Evolutionary conservation across 352 stramenopile genomes (phyloP).

Genomic region (Phytophthora fragariae): DNA sequence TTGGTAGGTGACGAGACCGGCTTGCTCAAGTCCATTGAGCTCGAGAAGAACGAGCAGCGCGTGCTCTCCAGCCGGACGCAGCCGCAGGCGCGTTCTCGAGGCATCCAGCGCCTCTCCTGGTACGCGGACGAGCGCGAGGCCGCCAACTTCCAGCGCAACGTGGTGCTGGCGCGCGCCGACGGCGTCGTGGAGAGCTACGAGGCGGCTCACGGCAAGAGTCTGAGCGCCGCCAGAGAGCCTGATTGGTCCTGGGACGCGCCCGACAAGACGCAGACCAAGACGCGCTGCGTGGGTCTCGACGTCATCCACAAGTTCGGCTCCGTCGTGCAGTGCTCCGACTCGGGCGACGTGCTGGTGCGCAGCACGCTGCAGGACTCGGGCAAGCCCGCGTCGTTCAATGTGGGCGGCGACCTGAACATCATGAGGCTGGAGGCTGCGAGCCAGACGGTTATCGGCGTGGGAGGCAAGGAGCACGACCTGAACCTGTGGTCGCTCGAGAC

Average conservation of each 20-base stretch:
- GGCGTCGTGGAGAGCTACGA: constrained; percentile 75
- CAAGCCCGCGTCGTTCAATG: constrained; percentile 63
- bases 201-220: constrained; percentile 45
- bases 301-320: constrained; percentile 69
- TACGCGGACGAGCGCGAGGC: constrained; percentile 59
- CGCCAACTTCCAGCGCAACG: constrained; percentile 46
- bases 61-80: constrained; percentile 57
- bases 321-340: constrained; percentile 70
- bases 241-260: constrained; percentile 56
- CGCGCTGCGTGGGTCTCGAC: constrained; percentile 58
- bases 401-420: constrained; percentile 53
- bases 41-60: constrained; percentile 76
- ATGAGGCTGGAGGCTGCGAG: constrained; percentile 59
- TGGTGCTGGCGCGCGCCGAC: constrained; percentile 68
- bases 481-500: constrained; percentile 87
- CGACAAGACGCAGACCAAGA: constrained; percentile 21
- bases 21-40: constrained; percentile 81
- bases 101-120: constrained; percentile 68
- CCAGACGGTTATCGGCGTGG: constrained; percentile 73
- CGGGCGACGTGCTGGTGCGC: constrained; percentile 61
- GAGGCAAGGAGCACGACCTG: constrained; percentile 86
- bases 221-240: constrained; percentile 40
- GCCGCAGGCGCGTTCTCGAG: constrained; percentile 54
- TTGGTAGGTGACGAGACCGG: constrained; percentile 85
- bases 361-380: constrained; percentile 50